Evolutionary conservation across 2,329 filamentous ascomycete species (phyloP).

Genomic region (Epichloe aotearoae): DNA sequence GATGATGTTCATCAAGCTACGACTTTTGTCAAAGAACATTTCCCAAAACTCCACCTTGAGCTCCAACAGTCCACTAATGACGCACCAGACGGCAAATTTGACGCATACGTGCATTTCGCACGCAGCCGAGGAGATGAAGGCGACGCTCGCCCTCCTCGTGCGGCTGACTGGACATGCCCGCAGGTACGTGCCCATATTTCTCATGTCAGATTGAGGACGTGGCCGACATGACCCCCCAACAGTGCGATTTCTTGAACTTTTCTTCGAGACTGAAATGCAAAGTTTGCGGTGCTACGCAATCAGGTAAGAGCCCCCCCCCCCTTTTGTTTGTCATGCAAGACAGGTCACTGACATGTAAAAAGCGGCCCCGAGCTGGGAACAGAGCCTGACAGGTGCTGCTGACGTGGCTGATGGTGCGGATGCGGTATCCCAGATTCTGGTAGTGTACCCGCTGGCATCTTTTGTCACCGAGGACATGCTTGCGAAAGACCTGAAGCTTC

Average conservation of each 20-base stretch:
- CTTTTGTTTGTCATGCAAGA: neutral
- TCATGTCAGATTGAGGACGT: neutral
- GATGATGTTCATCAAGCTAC: constrained; percentile 25
- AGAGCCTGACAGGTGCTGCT: constrained; percentile 32
- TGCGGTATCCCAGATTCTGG: constrained; percentile 59
- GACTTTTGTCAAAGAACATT: constrained; percentile 29
- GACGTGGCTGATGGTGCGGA: constrained; percentile 38
- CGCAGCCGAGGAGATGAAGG: constrained; percentile 21
- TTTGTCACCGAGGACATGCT: constrained; percentile 61
- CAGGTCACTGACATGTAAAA: neutral
- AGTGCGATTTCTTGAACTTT: constrained; percentile 28
- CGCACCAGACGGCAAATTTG: constrained; percentile 23
- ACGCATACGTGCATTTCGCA: constrained; percentile 28
- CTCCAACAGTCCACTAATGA: constrained; percentile 25
- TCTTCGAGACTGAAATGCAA: constrained; percentile 25
- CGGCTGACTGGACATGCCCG: constrained; percentile 23
- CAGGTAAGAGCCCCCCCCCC: constrained; percentile 12
- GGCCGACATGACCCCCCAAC: neutral
- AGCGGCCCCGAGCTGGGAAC: constrained; percentile 16
- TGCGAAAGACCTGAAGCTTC: constrained; percentile 57
- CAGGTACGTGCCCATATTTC: constrained; percentile 13
- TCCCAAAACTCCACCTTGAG: constrained; percentile 25
- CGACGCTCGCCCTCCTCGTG: constrained; percentile 14
- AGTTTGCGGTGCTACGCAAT: constrained; percentile 20
- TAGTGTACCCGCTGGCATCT: constrained; percentile 57